Evolutionary conservation across 345 rosid genomes (phyloP).

Genomic region (Iberis pinnata): DNA sequence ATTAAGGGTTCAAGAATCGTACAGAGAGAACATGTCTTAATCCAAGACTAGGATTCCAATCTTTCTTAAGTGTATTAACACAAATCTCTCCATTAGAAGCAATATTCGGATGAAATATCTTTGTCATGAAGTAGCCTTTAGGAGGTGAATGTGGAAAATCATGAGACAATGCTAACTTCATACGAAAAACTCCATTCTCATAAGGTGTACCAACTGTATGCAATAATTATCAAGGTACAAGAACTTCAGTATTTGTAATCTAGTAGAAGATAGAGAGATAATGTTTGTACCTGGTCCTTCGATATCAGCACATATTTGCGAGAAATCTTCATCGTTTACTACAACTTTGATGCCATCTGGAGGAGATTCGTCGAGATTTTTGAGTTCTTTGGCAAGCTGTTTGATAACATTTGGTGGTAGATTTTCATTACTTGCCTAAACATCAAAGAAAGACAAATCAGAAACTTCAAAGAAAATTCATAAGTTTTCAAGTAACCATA

Average conservation of each 20-base stretch:
- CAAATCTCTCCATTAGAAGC: conserved; percentile 93
- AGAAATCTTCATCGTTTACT: conserved; percentile 85
- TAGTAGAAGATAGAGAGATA: not conserved
- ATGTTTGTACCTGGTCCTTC: conserved; percentile 85
- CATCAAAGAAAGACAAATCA: not conserved
- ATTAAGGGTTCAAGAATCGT: conserved; percentile 28
- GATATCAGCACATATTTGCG: conserved; percentile 88
- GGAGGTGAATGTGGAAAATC: conserved; percentile 97
- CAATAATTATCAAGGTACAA: conserved; percentile 23
- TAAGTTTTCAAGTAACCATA: not conserved
- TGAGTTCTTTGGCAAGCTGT: conserved; percentile 93
- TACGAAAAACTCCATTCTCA: conserved; percentile 91
- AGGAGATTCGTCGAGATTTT: conserved; percentile 93
- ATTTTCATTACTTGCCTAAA: conserved; percentile 92
- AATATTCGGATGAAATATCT: conserved; percentile 97
- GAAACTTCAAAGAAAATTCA: not conserved
- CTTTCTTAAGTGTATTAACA: conserved; percentile 87
- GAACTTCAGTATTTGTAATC: not conserved
- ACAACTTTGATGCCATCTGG: conserved; percentile 98
- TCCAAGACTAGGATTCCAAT: conserved; percentile 99
- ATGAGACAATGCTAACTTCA: conserved; percentile 76
- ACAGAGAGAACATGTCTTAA: conserved; percentile 90
- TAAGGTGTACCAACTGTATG: conserved; percentile 93
- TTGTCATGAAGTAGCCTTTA: conserved; percentile 92
- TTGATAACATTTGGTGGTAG: conserved; percentile 97